Conservation (phyloP, 1,139 yeast genomes). For the Candida tunisiensis region DNA sequence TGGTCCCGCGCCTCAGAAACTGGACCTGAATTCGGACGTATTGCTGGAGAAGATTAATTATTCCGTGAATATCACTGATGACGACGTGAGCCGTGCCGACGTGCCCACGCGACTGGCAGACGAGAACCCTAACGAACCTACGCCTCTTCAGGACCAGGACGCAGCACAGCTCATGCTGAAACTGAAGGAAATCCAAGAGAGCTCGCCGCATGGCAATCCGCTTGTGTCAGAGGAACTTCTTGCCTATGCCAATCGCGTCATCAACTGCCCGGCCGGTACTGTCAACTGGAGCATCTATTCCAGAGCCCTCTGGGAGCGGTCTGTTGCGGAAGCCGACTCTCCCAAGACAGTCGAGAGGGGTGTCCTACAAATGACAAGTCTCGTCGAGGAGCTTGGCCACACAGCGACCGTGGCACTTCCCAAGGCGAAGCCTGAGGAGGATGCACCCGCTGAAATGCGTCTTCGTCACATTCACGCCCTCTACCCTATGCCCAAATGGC, state of each 20-base stretch:
- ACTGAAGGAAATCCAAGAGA: conserved; percentile 44
- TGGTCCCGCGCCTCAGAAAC: conserved; percentile 15
- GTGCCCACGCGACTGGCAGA: conserved; percentile 39
- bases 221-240: conserved; percentile 68
- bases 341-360: conserved; percentile 91
- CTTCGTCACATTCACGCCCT: conserved; percentile 57
- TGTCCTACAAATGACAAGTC: conserved; percentile 77
- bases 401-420: conserved; percentile 44
- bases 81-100: conserved; percentile 17
- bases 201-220: conserved; percentile 52
- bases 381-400: conserved; percentile 78
- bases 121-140: conserved; percentile 74
- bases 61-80: conserved; percentile 14
- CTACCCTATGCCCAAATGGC: conserved; percentile 74
- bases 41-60: conserved; percentile 59
- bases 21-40: conserved; percentile 59
- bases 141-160: conserved; percentile 54
- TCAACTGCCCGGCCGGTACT: conserved; percentile 30
- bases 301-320: conserved; percentile 81
- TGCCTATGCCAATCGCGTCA: conserved; percentile 57
- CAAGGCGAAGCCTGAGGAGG: conserved; percentile 19
- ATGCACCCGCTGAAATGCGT: conserved; percentile 27
- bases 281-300: conserved; percentile 71
- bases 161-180: conserved; percentile 54
- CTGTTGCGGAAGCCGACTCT: conserved; percentile 61